A percentile compares a stretch with the other conserved stretches of the same genome.
Conservation (phyloP, 2,329 filamentous ascomycete genomes). For the Malbranchea cinnamomea region DNA sequence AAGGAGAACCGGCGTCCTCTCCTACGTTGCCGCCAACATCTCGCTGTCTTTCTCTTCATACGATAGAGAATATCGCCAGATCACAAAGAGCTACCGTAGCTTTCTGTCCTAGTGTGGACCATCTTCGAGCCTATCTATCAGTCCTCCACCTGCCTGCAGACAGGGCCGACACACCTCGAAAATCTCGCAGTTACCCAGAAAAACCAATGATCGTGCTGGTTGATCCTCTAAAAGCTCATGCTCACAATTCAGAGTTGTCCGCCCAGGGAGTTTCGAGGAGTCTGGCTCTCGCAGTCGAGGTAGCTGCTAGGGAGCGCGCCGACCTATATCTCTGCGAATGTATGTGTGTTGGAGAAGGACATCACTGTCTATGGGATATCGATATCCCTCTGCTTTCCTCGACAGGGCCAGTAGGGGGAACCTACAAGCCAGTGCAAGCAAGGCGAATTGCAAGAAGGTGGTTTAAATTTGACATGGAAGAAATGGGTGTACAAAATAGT, state of each 20-base stretch:
- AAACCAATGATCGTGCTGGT: neutral
- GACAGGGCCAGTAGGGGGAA: constrained; percentile 26
- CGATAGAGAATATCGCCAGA: constrained; percentile 53
- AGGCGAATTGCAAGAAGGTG: constrained; percentile 47
- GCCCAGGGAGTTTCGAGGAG: constrained; percentile 33
- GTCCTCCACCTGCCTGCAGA: constrained; percentile 33
- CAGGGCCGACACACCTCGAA: no score
- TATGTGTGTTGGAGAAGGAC: constrained; percentile 18
- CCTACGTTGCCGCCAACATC: constrained; percentile 6
- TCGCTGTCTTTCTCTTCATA: constrained; percentile 42
- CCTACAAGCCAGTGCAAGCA: constrained; percentile 41
- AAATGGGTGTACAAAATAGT: constrained; percentile 7
- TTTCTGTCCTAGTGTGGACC: constrained; percentile 62
- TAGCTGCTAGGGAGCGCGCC: constrained; percentile 16
- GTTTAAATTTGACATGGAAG: constrained; percentile 42
- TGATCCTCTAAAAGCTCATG: constrained; percentile 18
- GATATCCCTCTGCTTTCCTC: constrained; percentile 48
- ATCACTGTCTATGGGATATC: constrained; percentile 33
- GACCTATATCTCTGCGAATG: constrained; percentile 29
- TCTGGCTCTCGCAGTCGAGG: constrained; percentile 26
- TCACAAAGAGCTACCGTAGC: constrained; percentile 54
- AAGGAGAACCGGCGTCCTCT: constrained; percentile 3
- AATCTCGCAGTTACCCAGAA: neutral
- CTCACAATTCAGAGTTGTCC: constrained; percentile 30
- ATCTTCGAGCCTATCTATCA: constrained; percentile 62